These are phyloP conservation scores for Tetrapyrgos nigripes DNA, from an alignment of 1,284 basidiomycete species.

Conservation along the genomic window DNA sequence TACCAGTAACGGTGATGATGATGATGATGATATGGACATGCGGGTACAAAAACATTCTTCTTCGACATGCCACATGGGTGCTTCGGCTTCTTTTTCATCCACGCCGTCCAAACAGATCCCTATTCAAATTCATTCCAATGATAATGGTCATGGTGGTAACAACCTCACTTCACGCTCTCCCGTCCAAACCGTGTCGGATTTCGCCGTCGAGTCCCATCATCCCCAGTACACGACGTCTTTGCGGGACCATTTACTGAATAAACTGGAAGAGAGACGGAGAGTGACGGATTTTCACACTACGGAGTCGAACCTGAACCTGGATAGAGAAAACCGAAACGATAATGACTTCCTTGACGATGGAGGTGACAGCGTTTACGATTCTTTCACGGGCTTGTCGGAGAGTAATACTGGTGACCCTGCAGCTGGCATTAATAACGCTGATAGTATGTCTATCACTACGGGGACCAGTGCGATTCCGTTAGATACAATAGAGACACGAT, in stretches of 20 bases:
- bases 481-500: conserved; percentile 43
- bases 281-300: conserved; percentile 15
- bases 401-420: too few species aligned
- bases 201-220: background rate
- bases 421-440: background rate
- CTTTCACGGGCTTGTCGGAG: too few species aligned
- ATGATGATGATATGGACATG: background rate
- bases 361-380: background rate
- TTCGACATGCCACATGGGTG: background rate
- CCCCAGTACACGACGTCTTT: conserved; percentile 9
- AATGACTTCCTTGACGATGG: background rate
- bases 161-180: background rate
- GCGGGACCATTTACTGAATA: conserved; percentile 49
- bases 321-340: too few species aligned
- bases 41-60: background rate
- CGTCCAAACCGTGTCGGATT: conserved; percentile 1
- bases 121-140: background rate
- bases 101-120: background rate
- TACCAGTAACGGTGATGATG: too few species aligned
- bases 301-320: background rate
- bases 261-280: conserved; percentile 52
- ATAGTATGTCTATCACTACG: background rate
- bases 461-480: too few species aligned
- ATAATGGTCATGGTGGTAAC: too few species aligned
- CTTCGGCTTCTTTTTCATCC: background rate